phyloP scores from a whole-genome alignment of 768 basidiomycete species.

The Boletus rufocinnamomeus region DNA sequence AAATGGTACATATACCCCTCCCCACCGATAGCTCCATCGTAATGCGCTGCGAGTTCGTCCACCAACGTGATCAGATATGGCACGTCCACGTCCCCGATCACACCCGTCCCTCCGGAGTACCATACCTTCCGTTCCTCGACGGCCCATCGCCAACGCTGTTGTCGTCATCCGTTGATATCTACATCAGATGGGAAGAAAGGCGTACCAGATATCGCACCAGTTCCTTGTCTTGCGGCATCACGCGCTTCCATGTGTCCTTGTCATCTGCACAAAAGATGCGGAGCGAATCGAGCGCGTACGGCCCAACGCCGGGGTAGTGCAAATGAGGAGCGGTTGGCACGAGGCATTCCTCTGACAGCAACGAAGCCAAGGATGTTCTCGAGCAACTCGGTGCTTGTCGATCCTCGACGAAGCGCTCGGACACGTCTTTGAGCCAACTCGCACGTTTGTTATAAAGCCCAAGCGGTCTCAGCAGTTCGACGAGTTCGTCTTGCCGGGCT shows the following conservation, averaged over 20 bases:
- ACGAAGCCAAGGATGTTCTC: neutral
- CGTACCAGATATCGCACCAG: conserved; percentile 65
- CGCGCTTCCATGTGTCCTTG: conserved; percentile 57
- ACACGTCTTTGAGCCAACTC: conserved; percentile 55
- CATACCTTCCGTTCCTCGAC: conserved; percentile 52
- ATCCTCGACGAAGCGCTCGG: conserved; percentile 49
- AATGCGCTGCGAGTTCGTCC: conserved; percentile 38
- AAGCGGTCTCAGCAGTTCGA: conserved; percentile 49
- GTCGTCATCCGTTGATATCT: neutral
- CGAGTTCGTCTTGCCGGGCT: conserved; percentile 50
- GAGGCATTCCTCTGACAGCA: neutral
- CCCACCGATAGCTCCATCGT: conserved; percentile 27
- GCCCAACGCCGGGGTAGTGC: conserved; percentile 64
- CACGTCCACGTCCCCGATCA: conserved; percentile 38
- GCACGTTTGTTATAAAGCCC: conserved; percentile 63
- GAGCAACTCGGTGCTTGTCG: conserved; percentile 33
- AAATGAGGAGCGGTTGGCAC: conserved; percentile 49
- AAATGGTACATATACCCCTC: conserved; percentile 31
- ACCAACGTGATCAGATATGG: conserved; percentile 44
- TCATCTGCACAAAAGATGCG: conserved; percentile 58
- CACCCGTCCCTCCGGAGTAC: conserved; percentile 45
- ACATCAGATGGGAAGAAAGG: conserved; percentile 10
- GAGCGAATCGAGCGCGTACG: conserved; percentile 76
- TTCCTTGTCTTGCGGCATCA: conserved; percentile 69
- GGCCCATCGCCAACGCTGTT: conserved; percentile 76